Conservation (phyloP, 257 asterid species). For the Plantago elongata region DNA sequence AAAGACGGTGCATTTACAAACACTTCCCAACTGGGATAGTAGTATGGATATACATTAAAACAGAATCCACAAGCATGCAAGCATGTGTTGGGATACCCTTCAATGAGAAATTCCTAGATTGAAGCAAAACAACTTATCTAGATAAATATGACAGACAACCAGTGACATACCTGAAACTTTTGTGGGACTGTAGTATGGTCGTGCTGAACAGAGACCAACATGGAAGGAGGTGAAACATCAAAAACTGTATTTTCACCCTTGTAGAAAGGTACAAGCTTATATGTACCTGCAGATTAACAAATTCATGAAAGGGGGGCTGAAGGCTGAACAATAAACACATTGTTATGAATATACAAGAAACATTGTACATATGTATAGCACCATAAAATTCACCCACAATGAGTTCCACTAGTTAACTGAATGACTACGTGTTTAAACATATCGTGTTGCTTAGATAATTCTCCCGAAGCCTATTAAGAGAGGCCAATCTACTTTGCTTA, state of each 20-base stretch:
- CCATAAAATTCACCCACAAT: slow-evolving; percentile 10
- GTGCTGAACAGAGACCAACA: slow-evolving; percentile 66
- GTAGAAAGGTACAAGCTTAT: slow-evolving; percentile 89
- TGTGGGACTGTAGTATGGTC: slow-evolving; percentile 65
- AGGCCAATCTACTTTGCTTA: no score
- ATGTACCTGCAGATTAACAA: slow-evolving; percentile 52
- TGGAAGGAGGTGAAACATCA: slow-evolving; percentile 93
- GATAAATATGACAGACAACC: slow-evolving; percentile 20
- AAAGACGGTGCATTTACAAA: not conserved
- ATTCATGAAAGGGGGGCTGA: slow-evolving; percentile 20
- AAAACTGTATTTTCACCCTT: slow-evolving; percentile 95
- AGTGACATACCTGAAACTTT: slow-evolving; percentile 68
- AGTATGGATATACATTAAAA: no score
- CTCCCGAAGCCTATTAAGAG: no score
- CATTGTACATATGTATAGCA: slow-evolving; percentile 10
- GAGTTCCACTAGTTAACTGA: not conserved
- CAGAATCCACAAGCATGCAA: no score
- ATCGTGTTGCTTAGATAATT: no score
- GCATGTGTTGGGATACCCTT: no score
- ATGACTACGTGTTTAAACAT: no score
- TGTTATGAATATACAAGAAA: slow-evolving; percentile 13
- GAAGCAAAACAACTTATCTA: slow-evolving; percentile 8
- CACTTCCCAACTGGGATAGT: no score
- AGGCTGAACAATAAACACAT: slow-evolving; percentile 1
- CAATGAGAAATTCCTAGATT: slow-evolving; percentile 13